Percentiles rank a stretch among this genome's conserved stretches.
phyloP scores from a whole-genome alignment of 2,329 filamentous ascomycete genomes.

The Rugonectria rugulosa region DNA sequence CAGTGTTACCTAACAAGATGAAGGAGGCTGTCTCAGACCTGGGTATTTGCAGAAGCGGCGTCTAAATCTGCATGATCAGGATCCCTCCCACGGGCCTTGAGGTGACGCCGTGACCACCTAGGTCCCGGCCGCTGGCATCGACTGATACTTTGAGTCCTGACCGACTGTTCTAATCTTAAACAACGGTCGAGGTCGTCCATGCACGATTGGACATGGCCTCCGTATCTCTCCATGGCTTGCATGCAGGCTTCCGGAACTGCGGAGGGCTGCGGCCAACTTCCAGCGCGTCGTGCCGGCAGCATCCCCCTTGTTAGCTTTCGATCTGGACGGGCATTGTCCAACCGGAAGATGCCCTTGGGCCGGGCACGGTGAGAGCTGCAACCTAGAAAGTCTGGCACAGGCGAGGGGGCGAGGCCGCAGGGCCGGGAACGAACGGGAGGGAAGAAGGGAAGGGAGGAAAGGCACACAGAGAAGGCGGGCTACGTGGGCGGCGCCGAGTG shows the following conservation, averaged over 20 bases:
- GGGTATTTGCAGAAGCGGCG: slow-evolving; percentile 4
- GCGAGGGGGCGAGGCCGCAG: slow-evolving; percentile 22
- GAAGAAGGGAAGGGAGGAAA: slow-evolving; percentile 3
- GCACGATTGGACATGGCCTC: slow-evolving; percentile 22
- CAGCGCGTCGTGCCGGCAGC: slow-evolving; percentile 6
- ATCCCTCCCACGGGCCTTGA: not conserved
- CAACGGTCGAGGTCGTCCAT: slow-evolving; percentile 13
- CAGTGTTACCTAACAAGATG: not conserved
- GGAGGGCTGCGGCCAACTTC: slow-evolving; percentile 24
- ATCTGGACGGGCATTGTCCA: slow-evolving; percentile 32
- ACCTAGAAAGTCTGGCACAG: slow-evolving; percentile 3
- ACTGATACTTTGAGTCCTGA: slow-evolving; percentile 11
- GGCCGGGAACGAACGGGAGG: slow-evolving; percentile 37
- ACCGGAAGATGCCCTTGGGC: slow-evolving; percentile 34
- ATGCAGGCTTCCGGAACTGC: slow-evolving; percentile 32
- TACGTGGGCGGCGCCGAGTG: slow-evolving; percentile 14
- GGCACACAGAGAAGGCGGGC: not conserved
- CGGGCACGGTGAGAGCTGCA: slow-evolving; percentile 28
- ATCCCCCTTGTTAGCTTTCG: slow-evolving; percentile 26
- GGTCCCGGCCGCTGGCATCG: slow-evolving; percentile 9
- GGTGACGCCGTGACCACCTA: slow-evolving; percentile 7
- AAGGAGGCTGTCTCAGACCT: not conserved
- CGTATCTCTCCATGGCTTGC: slow-evolving; percentile 12
- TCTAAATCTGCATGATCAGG: not conserved
- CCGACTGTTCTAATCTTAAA: slow-evolving; percentile 13